Base-by-base conservation (phyloP, 2,329 filamentous ascomycete genomes). In the Pezicula carpinea region DNA sequence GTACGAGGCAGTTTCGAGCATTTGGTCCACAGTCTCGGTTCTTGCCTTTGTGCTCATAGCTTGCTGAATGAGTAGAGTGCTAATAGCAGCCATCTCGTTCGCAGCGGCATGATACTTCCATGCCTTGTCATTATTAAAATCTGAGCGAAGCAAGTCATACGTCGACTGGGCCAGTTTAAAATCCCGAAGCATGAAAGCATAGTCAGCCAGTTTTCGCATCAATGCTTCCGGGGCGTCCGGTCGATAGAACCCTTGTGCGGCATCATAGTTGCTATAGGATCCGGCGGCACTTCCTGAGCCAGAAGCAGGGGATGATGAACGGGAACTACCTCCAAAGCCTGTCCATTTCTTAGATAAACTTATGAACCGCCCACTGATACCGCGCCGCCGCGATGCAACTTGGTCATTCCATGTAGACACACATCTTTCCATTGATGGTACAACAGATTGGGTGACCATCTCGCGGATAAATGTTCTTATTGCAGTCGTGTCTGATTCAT, bases 401-500 rank as follows among this genome's bases (percentile, higher is more conserved):
- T 97, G 92, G 59, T 99, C 93, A 61, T 99, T 99, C 95, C 93
- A 99, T 5, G 90, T 76, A 5, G 89, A 85, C 10, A 95, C 80
- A 54, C 87, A 84, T 47, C 92, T 85, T 68, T 99, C 93, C 95
- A 99, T 99, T 34, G 88, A 91, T 1, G 95, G 93, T 47, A 99
- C 77, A 44, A 99, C 83, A 1, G 92, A 97, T 64, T 97, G 92
- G 1, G 87, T 93, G 6, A 96, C 88, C 75, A 99, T 88, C 65
- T 99, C 95, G 26, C 93, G 84, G 50, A 97, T 81, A 64, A 99
- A 95, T 0, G 87, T 87, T 44, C 84, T 85, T 51, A 99, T 86
- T 14, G 90, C 89, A 6, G 87, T 89, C 1, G 86, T 85, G 66
- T 99, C 93, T 0, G 91, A 93, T 63, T 96, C 91, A 61, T 92